phyloP scores from a whole-genome alignment of 176 grass and related monocot species.

The Carex cristatella region DNA sequence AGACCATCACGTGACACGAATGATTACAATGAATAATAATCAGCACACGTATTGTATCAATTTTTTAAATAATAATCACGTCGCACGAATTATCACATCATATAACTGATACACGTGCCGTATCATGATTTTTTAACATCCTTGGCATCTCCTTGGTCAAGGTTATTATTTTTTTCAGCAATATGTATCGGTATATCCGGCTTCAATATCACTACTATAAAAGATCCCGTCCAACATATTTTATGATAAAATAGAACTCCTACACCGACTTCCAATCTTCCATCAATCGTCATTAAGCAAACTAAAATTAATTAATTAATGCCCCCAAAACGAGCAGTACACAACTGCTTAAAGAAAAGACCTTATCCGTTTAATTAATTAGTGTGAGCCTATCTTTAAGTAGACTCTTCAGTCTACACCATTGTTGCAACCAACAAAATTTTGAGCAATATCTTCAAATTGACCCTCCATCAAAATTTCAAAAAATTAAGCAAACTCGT shows the following conservation, averaged over 20 bases:
- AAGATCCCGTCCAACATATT: neutral
- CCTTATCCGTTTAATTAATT: neutral
- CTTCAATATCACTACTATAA: neutral
- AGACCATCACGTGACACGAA: too few relatives aligned
- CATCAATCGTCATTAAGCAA: neutral
- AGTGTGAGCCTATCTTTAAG: neutral
- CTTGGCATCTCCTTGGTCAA: too few relatives aligned
- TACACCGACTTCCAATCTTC: neutral
- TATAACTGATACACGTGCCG: too few relatives aligned
- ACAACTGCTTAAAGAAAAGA: neutral
- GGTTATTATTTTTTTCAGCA: too few relatives aligned
- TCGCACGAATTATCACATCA: too few relatives aligned
- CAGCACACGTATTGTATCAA: too few relatives aligned
- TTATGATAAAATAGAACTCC: neutral
- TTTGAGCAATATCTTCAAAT: constrained; percentile 3
- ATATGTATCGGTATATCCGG: too few relatives aligned
- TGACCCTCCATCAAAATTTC: neutral
- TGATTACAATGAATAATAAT: too few relatives aligned
- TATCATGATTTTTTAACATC: too few relatives aligned
- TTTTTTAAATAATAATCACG: too few relatives aligned
- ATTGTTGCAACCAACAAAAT: constrained; percentile 33
- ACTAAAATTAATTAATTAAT: neutral
- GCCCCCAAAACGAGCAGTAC: neutral
- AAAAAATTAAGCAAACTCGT: too few relatives aligned
- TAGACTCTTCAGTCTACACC: neutral